A percentile compares a stretch with the other conserved stretches of the same genome.
phyloP scores from a whole-genome alignment of 495 filamentous ascomycete species.

The Gamarada debralockiae region DNA sequence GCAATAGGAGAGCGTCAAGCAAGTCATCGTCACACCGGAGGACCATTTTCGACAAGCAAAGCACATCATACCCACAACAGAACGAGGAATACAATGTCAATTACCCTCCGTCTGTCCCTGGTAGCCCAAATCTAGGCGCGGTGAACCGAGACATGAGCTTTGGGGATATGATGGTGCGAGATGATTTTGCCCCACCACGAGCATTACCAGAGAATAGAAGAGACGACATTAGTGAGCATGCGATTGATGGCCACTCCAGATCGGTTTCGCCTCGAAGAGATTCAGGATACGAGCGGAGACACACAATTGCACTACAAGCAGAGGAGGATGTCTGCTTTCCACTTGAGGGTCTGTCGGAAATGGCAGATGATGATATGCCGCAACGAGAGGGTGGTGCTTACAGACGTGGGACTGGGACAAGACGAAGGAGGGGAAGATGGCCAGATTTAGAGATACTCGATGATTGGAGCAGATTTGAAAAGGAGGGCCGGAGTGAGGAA shows the following conservation, averaged over 20 bases:
- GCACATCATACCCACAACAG: conserved; percentile 27
- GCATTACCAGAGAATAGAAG: conserved; percentile 41
- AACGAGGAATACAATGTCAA: conserved; percentile 75
- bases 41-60: conserved; percentile 23
- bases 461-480: conserved; percentile 88
- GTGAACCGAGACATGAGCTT: conserved; percentile 54
- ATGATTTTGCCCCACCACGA: conserved; percentile 42
- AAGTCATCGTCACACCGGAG: conserved; percentile 30
- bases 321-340: conserved; percentile 95
- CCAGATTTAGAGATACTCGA: conserved; percentile 69
- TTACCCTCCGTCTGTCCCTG: conserved; percentile 92
- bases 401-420: conserved; percentile 34
- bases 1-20: conserved; percentile 35
- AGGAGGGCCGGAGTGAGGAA: conserved; percentile 82
- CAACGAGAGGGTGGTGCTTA: conserved; percentile 28
- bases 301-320: conserved; percentile 49
- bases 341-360: conserved; percentile 67
- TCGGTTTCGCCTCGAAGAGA: conserved; percentile 22
- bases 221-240: conserved; percentile 30
- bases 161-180: conserved; percentile 73
- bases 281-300: conserved; percentile 38
- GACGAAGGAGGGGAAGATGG: conserved; percentile 52
- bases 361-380: conserved; percentile 69
- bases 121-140: conserved; percentile 58
- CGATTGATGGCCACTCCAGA: conserved; percentile 39